Conservation (phyloP, 441 rosid species). For the Gossypium davidsonii region DNA sequence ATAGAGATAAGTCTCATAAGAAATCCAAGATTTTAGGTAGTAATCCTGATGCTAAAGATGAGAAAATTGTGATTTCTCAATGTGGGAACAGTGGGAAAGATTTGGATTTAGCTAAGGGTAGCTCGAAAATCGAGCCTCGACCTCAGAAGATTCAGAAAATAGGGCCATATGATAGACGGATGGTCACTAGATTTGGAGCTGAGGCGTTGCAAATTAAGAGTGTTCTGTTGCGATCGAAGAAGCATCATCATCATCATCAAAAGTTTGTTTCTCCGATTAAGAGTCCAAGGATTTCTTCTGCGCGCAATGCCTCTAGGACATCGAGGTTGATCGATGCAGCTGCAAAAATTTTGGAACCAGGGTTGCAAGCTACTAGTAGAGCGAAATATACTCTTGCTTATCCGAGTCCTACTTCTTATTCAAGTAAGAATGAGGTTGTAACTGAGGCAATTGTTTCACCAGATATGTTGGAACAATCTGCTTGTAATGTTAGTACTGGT, state of each 20-base stretch:
- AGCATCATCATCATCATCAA: slow-evolving; percentile 37
- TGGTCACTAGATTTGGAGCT: slow-evolving; percentile 60
- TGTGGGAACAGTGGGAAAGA: slow-evolving; percentile 21
- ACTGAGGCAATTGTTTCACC: slow-evolving; percentile 20
- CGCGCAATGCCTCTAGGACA: slow-evolving; percentile 40
- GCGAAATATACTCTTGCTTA: slow-evolving; percentile 46
- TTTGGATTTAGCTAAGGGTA: slow-evolving; percentile 28
- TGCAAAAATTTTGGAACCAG: slow-evolving; percentile 76
- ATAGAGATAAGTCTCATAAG: slow-evolving; percentile 43
- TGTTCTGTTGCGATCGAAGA: slow-evolving; percentile 57
- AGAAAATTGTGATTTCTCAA: slow-evolving; percentile 13
- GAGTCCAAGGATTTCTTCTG: slow-evolving; percentile 53
- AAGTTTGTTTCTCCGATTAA: slow-evolving; percentile 58
- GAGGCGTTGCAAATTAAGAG: slow-evolving; percentile 76
- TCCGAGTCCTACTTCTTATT: slow-evolving; percentile 29
- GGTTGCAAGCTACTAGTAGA: slow-evolving; percentile 57
- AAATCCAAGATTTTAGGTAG: slow-evolving; percentile 29
- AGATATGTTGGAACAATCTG: slow-evolving; percentile 22
- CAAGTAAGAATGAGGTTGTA: slow-evolving; percentile 28
- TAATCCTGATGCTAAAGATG: slow-evolving; percentile 23
- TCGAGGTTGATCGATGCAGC: slow-evolving; percentile 81
- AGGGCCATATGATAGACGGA: slow-evolving; percentile 42
- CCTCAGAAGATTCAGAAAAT: slow-evolving; percentile 88
- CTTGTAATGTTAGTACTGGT: slow-evolving; percentile 12
- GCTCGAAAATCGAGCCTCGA: slow-evolving; percentile 38